These are phyloP conservation scores for Ulota crispa DNA, from an alignment of 225 moss, liverwort and hornwort species.

Conservation along the genomic window DNA sequence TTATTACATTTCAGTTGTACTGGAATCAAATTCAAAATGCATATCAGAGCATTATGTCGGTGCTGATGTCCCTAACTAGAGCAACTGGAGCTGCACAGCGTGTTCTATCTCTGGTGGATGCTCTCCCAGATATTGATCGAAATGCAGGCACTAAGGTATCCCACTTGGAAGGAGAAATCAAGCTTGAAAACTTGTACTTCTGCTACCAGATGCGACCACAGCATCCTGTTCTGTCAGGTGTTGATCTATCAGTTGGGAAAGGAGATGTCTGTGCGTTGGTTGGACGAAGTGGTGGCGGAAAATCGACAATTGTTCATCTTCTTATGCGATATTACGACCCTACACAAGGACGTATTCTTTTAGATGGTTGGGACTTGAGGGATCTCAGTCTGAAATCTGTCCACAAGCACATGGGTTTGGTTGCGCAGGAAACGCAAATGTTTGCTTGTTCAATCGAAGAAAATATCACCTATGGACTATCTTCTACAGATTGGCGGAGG, in stretches of 20 bases:
- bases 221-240: constrained; percentile 81
- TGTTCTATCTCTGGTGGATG: constrained; percentile 93
- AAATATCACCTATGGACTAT: constrained; percentile 90
- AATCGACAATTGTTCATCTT: constrained; percentile 96
- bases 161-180: constrained; percentile 79
- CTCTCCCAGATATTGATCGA: constrained; percentile 95
- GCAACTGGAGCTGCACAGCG: constrained; percentile 99
- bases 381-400: constrained; percentile 88
- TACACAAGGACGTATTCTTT: constrained; percentile 64
- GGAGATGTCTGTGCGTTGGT: constrained; percentile 96
- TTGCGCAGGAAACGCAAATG: constrained; percentile 99
- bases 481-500: constrained; percentile 39
- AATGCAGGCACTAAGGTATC: constrained; percentile 82
- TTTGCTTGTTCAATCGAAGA: constrained; percentile 98
- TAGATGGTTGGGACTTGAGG: constrained; percentile 90
- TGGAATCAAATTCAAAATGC: constrained; percentile 98
- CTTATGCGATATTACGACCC: constrained; percentile 99
- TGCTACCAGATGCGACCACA: constrained; percentile 97
- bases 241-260: constrained; percentile 68
- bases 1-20: constrained; percentile 92
- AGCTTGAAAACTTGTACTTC: constrained; percentile 76
- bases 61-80: constrained; percentile 95
- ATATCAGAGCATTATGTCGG: constrained; percentile 97
- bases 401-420: constrained; percentile 97
- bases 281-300: constrained; percentile 96